phyloP scores from a whole-genome alignment of 768 basidiomycete genomes.

The Bullera alba region DNA sequence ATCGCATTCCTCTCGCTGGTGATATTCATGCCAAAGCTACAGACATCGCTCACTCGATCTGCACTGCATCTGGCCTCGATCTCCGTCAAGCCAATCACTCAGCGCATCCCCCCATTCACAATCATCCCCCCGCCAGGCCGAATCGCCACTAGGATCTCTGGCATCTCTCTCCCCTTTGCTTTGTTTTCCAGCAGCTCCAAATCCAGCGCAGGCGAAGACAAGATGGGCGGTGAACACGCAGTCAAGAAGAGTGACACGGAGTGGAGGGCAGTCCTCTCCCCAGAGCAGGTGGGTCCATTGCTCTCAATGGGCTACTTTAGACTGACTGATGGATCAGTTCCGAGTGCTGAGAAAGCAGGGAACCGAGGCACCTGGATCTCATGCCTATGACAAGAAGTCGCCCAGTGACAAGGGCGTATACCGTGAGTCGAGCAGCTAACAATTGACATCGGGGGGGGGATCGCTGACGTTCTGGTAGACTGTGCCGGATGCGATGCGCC shows the following conservation, averaged over 20 bases:
- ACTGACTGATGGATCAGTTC: conserved; percentile 58
- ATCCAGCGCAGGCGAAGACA: neutral
- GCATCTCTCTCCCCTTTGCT: neutral
- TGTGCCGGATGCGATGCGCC: conserved; percentile 77
- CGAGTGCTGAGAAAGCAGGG: conserved; percentile 77
- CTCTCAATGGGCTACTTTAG: neutral
- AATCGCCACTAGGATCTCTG: neutral
- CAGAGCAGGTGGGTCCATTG: neutral
- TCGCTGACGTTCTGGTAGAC: conserved; percentile 22
- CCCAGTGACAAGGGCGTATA: conserved; percentile 59
- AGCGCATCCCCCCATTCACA: neutral
- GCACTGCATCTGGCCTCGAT: neutral
- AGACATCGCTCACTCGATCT: neutral
- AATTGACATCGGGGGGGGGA: neutral
- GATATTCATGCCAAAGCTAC: neutral
- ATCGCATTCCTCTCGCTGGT: neutral
- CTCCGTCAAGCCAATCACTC: neutral
- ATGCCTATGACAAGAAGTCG: conserved; percentile 66
- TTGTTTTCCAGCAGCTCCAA: neutral
- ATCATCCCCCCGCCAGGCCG: too few species aligned
- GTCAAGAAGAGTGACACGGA: neutral
- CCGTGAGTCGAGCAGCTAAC: conserved; percentile 41
- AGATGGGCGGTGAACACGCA: neutral
- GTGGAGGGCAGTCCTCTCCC: neutral
- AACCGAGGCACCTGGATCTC: conserved; percentile 70